Percentiles rank a stretch among this genome's conserved stretches.
phyloP scores from a whole-genome alignment of 352 stramenopile species.

The Phytophthora pluvialis region DNA sequence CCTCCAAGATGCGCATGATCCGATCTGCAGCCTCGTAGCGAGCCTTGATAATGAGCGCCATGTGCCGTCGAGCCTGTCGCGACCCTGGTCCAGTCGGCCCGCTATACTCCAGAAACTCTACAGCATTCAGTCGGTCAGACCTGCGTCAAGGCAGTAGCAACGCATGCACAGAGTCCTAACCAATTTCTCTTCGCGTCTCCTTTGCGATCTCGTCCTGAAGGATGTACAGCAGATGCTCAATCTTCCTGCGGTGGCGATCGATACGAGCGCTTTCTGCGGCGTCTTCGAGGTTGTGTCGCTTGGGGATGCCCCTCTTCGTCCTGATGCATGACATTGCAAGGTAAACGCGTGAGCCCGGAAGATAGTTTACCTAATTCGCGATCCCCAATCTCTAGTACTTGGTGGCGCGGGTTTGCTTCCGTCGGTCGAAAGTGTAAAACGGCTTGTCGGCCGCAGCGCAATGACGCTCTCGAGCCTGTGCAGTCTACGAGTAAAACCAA shows the following conservation, averaged over 20 bases:
- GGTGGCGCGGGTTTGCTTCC: not conserved
- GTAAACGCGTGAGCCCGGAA: not conserved
- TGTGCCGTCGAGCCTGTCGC: conserved; percentile 39
- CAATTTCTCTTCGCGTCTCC: conserved; percentile 66
- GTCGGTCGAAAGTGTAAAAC: conserved; percentile 58
- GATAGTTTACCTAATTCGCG: not conserved
- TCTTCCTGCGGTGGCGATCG: conserved; percentile 61
- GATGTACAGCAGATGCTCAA: conserved; percentile 58
- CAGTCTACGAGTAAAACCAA: conserved; percentile 32
- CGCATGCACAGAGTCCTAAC: conserved; percentile 29
- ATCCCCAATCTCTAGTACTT: conserved; percentile 10
- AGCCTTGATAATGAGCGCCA: conserved; percentile 57
- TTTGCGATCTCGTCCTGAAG: conserved; percentile 65
- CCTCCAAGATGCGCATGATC: conserved; percentile 83
- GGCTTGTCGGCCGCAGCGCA: conserved; percentile 52
- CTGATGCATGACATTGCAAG: not conserved
- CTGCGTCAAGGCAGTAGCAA: not conserved
- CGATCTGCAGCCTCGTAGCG: conserved; percentile 70
- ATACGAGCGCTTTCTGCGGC: conserved; percentile 40
- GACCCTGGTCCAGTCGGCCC: conserved; percentile 29
- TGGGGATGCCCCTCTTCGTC: not conserved
- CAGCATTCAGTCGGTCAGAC: conserved; percentile 11
- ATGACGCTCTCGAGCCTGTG: conserved; percentile 48
- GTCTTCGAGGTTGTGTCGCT: conserved; percentile 8
- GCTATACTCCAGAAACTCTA: conserved; percentile 37